phyloP scores from a whole-genome alignment of 108 stramenopile genomes.

The Mediolabrus comicus region DNA sequence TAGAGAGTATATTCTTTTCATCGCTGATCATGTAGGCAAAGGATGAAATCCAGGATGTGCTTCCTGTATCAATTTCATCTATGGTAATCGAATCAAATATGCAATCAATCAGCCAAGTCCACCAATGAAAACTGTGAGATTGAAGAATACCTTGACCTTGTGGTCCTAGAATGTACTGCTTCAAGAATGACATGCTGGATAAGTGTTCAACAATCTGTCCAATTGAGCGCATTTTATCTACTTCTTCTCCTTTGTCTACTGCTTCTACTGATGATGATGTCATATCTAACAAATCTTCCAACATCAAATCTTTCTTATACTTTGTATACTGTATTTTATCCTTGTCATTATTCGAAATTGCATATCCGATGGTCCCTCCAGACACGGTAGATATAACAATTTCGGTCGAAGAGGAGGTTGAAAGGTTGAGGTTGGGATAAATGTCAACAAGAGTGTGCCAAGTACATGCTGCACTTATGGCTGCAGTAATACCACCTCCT shows the following conservation, averaged over 20 bases:
- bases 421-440: too few species aligned
- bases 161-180: too few species aligned
- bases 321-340: slow-evolving; percentile 6
- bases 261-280: too few species aligned
- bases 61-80: background rate
- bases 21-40: slow-evolving; percentile 9
- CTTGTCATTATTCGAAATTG: slow-evolving; percentile 4
- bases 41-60: slow-evolving; percentile 8
- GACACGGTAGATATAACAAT: slow-evolving; percentile 14
- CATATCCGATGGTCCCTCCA: slow-evolving; percentile 15
- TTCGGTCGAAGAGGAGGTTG: background rate
- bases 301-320: slow-evolving; percentile 4
- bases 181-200: too few species aligned
- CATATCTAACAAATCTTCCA: background rate
- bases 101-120: background rate
- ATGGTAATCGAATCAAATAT: background rate
- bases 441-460: slow-evolving; percentile 9
- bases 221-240: too few species aligned
- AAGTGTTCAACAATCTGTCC: too few species aligned
- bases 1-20: background rate
- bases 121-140: background rate
- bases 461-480: slow-evolving; percentile 11
- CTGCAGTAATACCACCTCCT: slow-evolving; percentile 9
- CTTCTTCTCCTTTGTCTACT: too few species aligned
- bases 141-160: too few species aligned